Base-by-base conservation (phyloP, 345 rosid species). In the Iberis pinnata region DNA sequence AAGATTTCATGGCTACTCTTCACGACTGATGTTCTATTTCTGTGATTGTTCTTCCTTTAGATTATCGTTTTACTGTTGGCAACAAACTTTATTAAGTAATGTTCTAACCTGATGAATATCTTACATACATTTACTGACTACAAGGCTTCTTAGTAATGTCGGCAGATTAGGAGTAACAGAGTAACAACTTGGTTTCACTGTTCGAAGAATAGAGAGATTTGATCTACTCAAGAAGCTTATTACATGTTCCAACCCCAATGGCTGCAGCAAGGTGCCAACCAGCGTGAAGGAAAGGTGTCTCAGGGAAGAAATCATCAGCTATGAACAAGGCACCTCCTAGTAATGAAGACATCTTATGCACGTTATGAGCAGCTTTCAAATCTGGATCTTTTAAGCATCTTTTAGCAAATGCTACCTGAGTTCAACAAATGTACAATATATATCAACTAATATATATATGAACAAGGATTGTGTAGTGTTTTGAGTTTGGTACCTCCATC, bases 241-340 rank as follows among this genome's bases (percentile, higher is more conserved):
- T 80, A 51, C 98, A 92, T 9, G 93, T 88, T 45, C 96, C 76
- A 3, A 84, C 85, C 0, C 96, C 95, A 56, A 92, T 72, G 50
- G 98, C 98, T 15, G 98, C 98, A 4, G 98, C 93, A 0, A 92
- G 93, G 69, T 92, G 96, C 95, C 98, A 92, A 22, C 83, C 98
- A 14, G 98, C 96, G 39, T 92, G 96, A 55, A 90, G 73, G 72
- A 68, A 90, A 36, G 96, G 95, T 11, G 89, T 82, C 12, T 16
- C 18, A 0, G 96, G 84, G 55, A 82, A 88, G 18, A 83, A 43
- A 48, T 92, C 98, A 41, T 92, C 98, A 6, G 98, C 98, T 29
- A 88, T 65, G 78, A 92, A 92, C 43, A 88, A 59, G 17, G 67
- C 90, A 31, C 95, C 93, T 36, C 96, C 98, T 40, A 88, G 50